These are phyloP conservation scores for Auriscalpium microsporum DNA, from an alignment of 768 basidiomycete species.

Conservation along the genomic window DNA sequence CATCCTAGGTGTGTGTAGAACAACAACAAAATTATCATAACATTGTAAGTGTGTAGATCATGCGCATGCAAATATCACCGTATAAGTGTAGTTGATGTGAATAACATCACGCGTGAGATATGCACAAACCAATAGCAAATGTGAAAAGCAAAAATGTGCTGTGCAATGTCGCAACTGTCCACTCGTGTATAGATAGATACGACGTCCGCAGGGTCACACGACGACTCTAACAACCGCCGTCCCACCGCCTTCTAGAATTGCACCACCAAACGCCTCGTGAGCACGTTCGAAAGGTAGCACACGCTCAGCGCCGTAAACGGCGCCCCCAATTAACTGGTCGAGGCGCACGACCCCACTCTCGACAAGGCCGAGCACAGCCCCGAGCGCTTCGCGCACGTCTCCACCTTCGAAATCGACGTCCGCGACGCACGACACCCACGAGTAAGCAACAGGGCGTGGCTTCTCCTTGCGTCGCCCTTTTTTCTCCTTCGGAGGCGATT, in stretches of 20 bases:
- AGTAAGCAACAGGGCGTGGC: conserved; percentile 54
- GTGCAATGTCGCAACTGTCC: neutral
- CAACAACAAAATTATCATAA: too few species aligned
- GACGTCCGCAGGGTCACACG: conserved; percentile 7
- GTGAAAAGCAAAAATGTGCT: neutral
- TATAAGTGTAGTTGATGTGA: too few species aligned
- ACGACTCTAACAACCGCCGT: conserved; percentile 26
- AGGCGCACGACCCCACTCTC: conserved; percentile 26
- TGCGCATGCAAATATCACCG: too few species aligned
- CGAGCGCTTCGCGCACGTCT: conserved; percentile 51
- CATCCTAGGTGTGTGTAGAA: too few species aligned
- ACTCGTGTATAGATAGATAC: neutral
- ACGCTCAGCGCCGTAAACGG: conserved; percentile 22
- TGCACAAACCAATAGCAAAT: neutral
- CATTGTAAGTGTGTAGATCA: too few species aligned
- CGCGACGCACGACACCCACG: conserved; percentile 73
- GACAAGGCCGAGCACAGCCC: conserved; percentile 31
- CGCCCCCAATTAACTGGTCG: conserved; percentile 21
- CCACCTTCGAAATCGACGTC: conserved; percentile 82
- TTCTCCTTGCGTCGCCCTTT: neutral
- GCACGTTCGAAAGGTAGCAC: conserved; percentile 48
- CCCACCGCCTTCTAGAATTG: conserved; percentile 23
- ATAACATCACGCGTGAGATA: neutral
- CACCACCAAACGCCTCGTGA: conserved; percentile 37
- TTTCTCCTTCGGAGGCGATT: neutral